Conservation (phyloP, 192 early-diverging fungal genomes). For the Allomyces macrogynus region DNA sequence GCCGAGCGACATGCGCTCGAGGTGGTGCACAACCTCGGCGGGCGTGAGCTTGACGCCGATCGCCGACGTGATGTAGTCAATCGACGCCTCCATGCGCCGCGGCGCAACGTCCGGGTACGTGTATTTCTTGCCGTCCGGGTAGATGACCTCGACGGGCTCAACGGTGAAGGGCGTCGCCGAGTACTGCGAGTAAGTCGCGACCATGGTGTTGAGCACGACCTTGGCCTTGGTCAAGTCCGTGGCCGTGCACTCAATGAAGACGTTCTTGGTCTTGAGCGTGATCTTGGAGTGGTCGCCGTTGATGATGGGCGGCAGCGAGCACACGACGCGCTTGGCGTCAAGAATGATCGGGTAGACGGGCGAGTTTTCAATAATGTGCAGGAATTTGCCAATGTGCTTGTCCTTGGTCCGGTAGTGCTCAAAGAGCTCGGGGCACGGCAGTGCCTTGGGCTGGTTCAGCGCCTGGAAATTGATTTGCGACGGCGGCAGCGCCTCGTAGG, state of each 20-base stretch:
- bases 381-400: slow-evolving; percentile 65
- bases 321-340: slow-evolving; percentile 59
- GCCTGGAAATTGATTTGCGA: slow-evolving; percentile 84
- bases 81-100: slow-evolving; percentile 45
- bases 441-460: slow-evolving; percentile 67
- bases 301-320: slow-evolving; percentile 96
- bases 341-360: slow-evolving; percentile 82
- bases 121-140: slow-evolving; percentile 49
- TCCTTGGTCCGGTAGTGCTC: slow-evolving; percentile 69
- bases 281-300: slow-evolving; percentile 98
- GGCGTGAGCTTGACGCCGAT: slow-evolving; percentile 50
- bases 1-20: slow-evolving; percentile 73
- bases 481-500: slow-evolving; percentile 77
- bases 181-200: slow-evolving; percentile 92
- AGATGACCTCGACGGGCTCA: slow-evolving; percentile 76
- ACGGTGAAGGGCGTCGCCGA: slow-evolving; percentile 79
- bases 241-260: slow-evolving; percentile 95
- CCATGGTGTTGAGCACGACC: slow-evolving; percentile 78
- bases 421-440: slow-evolving; percentile 80
- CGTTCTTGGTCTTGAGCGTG: slow-evolving; percentile 74
- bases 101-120: slow-evolving; percentile 53
- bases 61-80: slow-evolving; percentile 74
- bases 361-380: slow-evolving; percentile 77
- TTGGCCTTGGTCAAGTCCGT: slow-evolving; percentile 90
- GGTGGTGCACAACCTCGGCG: slow-evolving; percentile 47